Percentiles rank a stretch among this genome's conserved stretches.
Evolutionary conservation across 495 filamentous ascomycete genomes (phyloP).

Genomic region (Aspergillus asperescens): DNA sequence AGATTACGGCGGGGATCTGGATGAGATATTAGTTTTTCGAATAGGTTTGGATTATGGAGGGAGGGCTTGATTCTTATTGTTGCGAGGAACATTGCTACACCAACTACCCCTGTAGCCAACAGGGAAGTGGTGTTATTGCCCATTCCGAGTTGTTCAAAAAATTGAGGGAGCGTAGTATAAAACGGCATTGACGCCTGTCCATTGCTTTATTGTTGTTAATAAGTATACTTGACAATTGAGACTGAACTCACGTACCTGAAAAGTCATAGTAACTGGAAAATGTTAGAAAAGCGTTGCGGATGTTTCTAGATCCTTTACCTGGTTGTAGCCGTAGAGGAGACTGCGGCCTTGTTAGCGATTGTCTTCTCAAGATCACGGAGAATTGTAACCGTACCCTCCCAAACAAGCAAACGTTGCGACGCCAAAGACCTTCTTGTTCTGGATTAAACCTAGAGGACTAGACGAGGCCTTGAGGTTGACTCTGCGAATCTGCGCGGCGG

Average conservation of each 20-base stretch:
- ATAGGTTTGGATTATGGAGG: neutral
- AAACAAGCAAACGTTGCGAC: slow-evolving; percentile 73
- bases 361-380: neutral
- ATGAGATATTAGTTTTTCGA: slow-evolving; percentile 25
- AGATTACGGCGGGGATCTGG: slow-evolving; percentile 63
- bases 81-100: slow-evolving; percentile 64
- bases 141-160: slow-evolving; percentile 35
- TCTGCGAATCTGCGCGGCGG: slow-evolving; percentile 60
- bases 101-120: slow-evolving; percentile 69
- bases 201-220: too few species aligned
- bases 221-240: too few species aligned
- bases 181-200: slow-evolving; percentile 64
- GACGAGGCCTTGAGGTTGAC: slow-evolving; percentile 58
- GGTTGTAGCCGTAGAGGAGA: slow-evolving; percentile 57
- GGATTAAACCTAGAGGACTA: slow-evolving; percentile 59
- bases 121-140: slow-evolving; percentile 53
- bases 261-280: slow-evolving; percentile 32
- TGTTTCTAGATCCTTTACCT: slow-evolving; percentile 40
- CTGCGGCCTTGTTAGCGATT: slow-evolving; percentile 1
- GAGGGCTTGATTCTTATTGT: neutral
- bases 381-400: slow-evolving; percentile 45
- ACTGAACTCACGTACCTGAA: too few species aligned
- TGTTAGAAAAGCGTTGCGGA: neutral
- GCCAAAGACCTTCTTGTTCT: slow-evolving; percentile 54
- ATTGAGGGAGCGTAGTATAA: slow-evolving; percentile 65